phyloP scores from a whole-genome alignment of 176 grass and related monocot genomes.

The Oryza brachyantha region DNA sequence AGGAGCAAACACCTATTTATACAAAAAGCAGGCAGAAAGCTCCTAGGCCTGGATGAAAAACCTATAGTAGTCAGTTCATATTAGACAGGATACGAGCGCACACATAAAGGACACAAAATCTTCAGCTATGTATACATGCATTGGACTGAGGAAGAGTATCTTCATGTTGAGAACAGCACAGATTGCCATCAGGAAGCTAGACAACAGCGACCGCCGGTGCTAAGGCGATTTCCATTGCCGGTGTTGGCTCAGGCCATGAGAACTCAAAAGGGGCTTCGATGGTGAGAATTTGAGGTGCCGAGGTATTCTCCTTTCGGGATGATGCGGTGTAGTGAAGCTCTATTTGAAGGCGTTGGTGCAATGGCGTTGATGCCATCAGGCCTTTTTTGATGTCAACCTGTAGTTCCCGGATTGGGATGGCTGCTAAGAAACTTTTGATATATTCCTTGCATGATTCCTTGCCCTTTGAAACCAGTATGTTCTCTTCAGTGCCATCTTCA shows the following conservation, averaged over 20 bases:
- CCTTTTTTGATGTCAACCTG: slow-evolving; percentile 66
- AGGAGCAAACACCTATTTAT: slow-evolving; percentile 41
- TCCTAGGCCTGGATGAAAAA: background rate
- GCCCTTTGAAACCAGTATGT: slow-evolving; percentile 40
- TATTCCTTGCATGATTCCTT: slow-evolving; percentile 80
- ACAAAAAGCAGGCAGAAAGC: slow-evolving; percentile 42
- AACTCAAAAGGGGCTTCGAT: slow-evolving; percentile 38
- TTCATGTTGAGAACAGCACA: background rate
- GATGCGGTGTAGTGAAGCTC: slow-evolving; percentile 75
- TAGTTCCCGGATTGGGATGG: slow-evolving; percentile 70
- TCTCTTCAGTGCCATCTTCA: slow-evolving; percentile 26
- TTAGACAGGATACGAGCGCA: slow-evolving; percentile 6
- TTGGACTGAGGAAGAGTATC: slow-evolving; percentile 16
- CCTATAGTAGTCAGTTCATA: slow-evolving; percentile 38
- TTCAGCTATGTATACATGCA: background rate
- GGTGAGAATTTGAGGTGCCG: background rate
- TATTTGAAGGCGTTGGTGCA: slow-evolving; percentile 80
- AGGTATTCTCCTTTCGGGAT: slow-evolving; percentile 6
- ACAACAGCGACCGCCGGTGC: slow-evolving; percentile 6
- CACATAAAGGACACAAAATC: slow-evolving; percentile 27
- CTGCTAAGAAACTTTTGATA: slow-evolving; percentile 85
- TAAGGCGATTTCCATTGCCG: slow-evolving; percentile 22
- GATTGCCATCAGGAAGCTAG: slow-evolving; percentile 9
- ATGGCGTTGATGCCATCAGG: slow-evolving; percentile 34
- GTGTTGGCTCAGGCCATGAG: slow-evolving; percentile 41